phyloP scores from a whole-genome alignment of 768 basidiomycete genomes.

The Amanita rubescens region DNA sequence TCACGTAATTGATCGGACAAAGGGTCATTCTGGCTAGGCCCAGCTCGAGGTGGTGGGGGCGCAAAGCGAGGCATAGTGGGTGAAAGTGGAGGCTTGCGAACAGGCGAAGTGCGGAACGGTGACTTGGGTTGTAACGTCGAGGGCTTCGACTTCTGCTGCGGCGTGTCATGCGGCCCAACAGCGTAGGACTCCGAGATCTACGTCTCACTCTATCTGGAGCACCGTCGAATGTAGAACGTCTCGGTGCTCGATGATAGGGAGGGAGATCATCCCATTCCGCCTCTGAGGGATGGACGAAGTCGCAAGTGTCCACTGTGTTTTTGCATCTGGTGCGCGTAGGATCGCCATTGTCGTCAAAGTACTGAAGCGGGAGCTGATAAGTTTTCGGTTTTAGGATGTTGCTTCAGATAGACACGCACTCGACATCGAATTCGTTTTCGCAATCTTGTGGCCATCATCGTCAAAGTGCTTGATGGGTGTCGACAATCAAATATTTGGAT shows the following conservation, averaged over 20 bases:
- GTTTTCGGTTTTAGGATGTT: background rate
- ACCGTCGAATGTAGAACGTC: background rate
- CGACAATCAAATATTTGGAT: background rate
- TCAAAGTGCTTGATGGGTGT: background rate
- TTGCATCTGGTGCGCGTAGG: constrained; percentile 9
- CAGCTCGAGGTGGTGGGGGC: background rate
- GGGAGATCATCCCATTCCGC: constrained; percentile 15
- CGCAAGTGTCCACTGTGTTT: constrained; percentile 8
- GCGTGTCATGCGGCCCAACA: background rate
- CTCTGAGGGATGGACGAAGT: constrained; percentile 23
- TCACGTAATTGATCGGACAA: background rate
- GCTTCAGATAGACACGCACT: background rate
- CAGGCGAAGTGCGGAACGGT: background rate
- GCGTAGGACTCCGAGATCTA: background rate
- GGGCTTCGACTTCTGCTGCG: background rate
- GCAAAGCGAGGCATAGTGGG: background rate
- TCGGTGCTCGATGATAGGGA: background rate
- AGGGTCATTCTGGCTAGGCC: background rate
- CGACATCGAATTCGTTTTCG: background rate
- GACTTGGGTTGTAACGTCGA: background rate
- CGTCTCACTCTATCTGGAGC: too few species aligned
- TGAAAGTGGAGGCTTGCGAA: background rate
- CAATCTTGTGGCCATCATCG: background rate
- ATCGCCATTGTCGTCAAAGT: constrained; percentile 12
- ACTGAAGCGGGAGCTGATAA: background rate